Evolutionary conservation across 2,329 filamentous ascomycete genomes (phyloP), one percentile per base, ranked within the genome.

Genomic region (Chaetomiaceae sp.): DNA sequence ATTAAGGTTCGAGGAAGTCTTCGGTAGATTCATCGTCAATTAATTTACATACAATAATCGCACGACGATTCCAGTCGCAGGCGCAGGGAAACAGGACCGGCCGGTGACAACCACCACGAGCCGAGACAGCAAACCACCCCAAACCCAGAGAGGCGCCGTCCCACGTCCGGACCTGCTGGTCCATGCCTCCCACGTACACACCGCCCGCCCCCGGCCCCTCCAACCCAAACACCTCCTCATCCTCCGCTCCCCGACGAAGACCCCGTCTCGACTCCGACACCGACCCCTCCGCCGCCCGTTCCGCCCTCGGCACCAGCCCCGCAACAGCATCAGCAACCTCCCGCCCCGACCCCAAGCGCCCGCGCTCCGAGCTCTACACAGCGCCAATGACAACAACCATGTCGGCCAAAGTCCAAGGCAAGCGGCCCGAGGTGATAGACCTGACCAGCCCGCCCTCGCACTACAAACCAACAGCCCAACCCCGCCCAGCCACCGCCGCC

Each of bases 371-470:
- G 9, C 55, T 54, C 40, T 54, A 51, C 51, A 50, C 47, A 49
- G 38, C 51, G 31, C 33, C 51, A 20, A 27, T 46, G 37, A 45
- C 47, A 37, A 39, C 56, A 29, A 55, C 54, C 37, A 60, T 69
- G 65, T 68, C 64, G 22, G 58, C 63, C 55, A 69, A 68, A 55
- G 57, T 58, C 42, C 60, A 64, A 43, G 68, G 71, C 59, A 73
- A 72, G 54, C 67, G 67, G 55, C 68, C 68, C 37, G 67, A 71
- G 56, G 60, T 70, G 49, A 71, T 78, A 56, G 74, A 76, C 62
- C 71, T 82, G 60, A 81, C 76, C 44, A 23, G 19, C 49, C 46
- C 40, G 19, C 8, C 27, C 42, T 38, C 6, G 9, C 25, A 27
- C 25, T 6, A 27, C 25, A 27, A 27, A 27, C 5, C 25, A 27